Conservation (phyloP, 345 rosid species). For the Populus pruinosa region DNA sequence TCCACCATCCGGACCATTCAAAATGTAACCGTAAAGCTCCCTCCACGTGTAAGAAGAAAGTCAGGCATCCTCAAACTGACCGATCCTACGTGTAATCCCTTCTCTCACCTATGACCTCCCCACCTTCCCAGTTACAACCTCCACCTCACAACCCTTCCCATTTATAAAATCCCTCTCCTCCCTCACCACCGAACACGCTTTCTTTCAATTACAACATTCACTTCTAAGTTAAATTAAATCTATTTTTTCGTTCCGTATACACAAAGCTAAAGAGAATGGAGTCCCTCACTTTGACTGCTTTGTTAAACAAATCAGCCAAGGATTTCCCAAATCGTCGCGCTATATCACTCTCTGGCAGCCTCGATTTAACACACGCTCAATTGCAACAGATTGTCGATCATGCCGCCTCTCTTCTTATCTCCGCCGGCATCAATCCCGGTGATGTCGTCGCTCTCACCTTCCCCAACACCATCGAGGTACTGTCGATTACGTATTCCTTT, state of each 20-base stretch:
- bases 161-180: too few species aligned
- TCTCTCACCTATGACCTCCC: background rate
- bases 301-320: conserved; percentile 40
- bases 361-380: conserved; percentile 43
- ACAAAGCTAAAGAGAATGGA: conserved; percentile 26
- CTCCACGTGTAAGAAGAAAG: background rate
- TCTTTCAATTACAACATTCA: too few species aligned
- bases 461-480: conserved; percentile 69
- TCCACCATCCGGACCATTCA: too few species aligned
- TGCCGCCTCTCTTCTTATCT: conserved; percentile 52
- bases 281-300: conserved; percentile 38
- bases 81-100: background rate
- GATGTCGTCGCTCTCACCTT: conserved; percentile 68
- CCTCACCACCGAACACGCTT: too few species aligned
- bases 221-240: too few species aligned
- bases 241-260: too few species aligned
- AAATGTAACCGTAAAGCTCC: too few species aligned
- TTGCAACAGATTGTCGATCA: conserved; percentile 44
- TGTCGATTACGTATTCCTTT: background rate
- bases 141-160: too few species aligned
- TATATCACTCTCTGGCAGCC: conserved; percentile 37
- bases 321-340: conserved; percentile 45
- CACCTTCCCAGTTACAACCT: background rate
- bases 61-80: conserved; percentile 11
- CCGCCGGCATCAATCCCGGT: conserved; percentile 47